A percentile compares a stretch with the other conserved stretches of the same genome.
Evolutionary conservation across 2,329 filamentous ascomycete genomes (phyloP).

Genomic region (Knufia fluminis): DNA sequence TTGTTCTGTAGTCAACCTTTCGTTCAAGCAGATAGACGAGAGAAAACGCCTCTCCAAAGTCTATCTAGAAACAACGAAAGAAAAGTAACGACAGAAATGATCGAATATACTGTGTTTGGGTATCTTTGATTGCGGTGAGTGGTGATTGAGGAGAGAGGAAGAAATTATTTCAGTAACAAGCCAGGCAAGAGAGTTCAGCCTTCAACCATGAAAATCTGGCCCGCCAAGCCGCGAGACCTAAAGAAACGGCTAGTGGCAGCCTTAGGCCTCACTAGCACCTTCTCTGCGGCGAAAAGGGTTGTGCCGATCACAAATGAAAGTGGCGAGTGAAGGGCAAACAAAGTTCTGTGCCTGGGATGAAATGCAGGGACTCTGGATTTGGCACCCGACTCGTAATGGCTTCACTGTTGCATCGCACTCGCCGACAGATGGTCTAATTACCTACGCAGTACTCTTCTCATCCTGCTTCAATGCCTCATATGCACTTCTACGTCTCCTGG

Average conservation of each 20-base stretch:
- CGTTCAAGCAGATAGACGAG: constrained; percentile 22
- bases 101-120: constrained; percentile 11
- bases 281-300: neutral
- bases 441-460: constrained; percentile 19
- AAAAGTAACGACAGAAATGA: constrained; percentile 22
- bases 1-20: constrained; percentile 13
- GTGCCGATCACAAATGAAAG: neutral
- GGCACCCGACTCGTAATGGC: neutral
- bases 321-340: neutral
- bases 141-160: constrained; percentile 8
- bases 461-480: constrained; percentile 13
- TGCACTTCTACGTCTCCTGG: constrained; percentile 11
- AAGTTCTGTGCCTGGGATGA: neutral
- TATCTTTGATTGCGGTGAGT: constrained; percentile 11
- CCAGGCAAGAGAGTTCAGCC: neutral
- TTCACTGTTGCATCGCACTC: neutral
- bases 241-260: constrained; percentile 1
- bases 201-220: neutral
- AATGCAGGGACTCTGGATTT: too few relatives aligned
- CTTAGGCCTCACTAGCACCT: constrained; percentile 4
- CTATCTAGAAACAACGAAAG: constrained; percentile 22
- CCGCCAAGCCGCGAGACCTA: constrained; percentile 1
- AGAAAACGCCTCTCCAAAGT: constrained; percentile 25
- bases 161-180: neutral
- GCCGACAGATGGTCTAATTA: constrained; percentile 1